These are phyloP conservation scores for Cercospora berteroae DNA, from an alignment of 2,329 filamentous ascomycete genomes.

Conservation along the genomic window DNA sequence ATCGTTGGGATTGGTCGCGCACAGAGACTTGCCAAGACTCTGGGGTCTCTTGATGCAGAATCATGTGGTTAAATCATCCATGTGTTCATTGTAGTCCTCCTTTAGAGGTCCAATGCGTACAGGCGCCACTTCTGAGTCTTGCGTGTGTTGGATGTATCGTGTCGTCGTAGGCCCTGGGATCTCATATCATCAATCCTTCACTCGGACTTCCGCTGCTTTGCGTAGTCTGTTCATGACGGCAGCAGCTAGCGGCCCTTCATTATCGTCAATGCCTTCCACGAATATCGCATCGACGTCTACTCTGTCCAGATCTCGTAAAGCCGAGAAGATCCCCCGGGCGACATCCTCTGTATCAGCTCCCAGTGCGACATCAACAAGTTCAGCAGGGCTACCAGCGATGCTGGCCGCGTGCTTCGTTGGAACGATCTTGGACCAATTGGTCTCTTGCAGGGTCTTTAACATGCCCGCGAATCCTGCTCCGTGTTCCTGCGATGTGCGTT, in stretches of 20 bases:
- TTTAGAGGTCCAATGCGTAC: not conserved
- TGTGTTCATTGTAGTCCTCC: not conserved
- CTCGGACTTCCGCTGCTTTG: conserved; percentile 48
- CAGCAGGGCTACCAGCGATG: conserved; percentile 16
- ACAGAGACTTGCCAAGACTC: conserved; percentile 3
- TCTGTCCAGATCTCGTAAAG: conserved; percentile 79
- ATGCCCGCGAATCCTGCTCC: conserved; percentile 32
- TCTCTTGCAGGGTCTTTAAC: conserved; percentile 25
- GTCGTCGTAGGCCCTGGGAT: not conserved
- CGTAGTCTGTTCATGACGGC: conserved; percentile 56
- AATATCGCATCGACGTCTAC: conserved; percentile 78
- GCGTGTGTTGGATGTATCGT: not conserved
- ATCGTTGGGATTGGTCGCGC: not conserved
- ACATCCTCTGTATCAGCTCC: conserved; percentile 70
- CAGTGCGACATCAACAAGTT: conserved; percentile 67
- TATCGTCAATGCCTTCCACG: conserved; percentile 74
- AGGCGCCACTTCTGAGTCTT: not conserved
- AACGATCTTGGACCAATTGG: conserved; percentile 10
- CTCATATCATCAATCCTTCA: conserved; percentile 16
- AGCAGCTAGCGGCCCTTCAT: conserved; percentile 74
- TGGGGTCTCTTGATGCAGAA: not conserved
- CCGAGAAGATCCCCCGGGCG: conserved; percentile 83
- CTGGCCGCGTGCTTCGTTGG: conserved; percentile 12
- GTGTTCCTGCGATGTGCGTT: conserved; percentile 22
- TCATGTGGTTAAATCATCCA: not conserved